Conservation (phyloP, 2,329 filamentous ascomycete genomes). For the Botrytis pseudocinerea region DNA sequence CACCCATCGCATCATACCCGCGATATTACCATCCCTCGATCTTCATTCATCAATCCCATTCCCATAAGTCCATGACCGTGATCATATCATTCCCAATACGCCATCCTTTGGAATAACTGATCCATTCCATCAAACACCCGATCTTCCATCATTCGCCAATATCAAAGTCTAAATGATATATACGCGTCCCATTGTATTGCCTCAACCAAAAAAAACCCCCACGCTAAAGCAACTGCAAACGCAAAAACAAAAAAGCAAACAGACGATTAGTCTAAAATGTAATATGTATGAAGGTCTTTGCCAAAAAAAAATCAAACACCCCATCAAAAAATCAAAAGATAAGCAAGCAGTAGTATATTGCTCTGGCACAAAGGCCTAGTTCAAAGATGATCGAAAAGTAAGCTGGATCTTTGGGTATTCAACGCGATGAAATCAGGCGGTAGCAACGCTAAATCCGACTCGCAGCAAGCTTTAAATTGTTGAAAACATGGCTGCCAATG, state of each 20-base stretch:
- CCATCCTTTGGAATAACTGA: not conserved
- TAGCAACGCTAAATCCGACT: constrained; percentile 5
- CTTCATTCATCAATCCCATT: constrained; percentile 9
- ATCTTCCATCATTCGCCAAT: constrained; percentile 13
- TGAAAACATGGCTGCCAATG: not conserved
- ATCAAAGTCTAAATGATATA: constrained; percentile 18
- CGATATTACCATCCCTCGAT: not conserved
- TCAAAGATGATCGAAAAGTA: not conserved
- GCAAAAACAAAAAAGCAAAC: not conserved
- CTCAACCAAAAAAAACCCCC: constrained; percentile 2
- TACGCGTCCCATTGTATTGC: constrained; percentile 1
- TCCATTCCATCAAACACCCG: not conserved
- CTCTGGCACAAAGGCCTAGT: not conserved
- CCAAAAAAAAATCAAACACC: not conserved
- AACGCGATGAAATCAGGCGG: not conserved
- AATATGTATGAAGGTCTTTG: constrained; percentile 2
- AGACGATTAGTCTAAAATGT: constrained; percentile 8
- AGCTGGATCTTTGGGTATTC: not conserved
- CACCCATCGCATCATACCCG: constrained; percentile 3
- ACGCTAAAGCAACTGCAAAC: constrained; percentile 16
- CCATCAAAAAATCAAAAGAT: constrained; percentile 2
- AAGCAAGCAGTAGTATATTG: not conserved
- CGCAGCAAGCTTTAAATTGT: not conserved
- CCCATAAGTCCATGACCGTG: not conserved
- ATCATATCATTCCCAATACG: constrained; percentile 1